Evolutionary conservation across 129 eudicot species (phyloP).

Genomic region (Chrysanthemum seticuspe): DNA sequence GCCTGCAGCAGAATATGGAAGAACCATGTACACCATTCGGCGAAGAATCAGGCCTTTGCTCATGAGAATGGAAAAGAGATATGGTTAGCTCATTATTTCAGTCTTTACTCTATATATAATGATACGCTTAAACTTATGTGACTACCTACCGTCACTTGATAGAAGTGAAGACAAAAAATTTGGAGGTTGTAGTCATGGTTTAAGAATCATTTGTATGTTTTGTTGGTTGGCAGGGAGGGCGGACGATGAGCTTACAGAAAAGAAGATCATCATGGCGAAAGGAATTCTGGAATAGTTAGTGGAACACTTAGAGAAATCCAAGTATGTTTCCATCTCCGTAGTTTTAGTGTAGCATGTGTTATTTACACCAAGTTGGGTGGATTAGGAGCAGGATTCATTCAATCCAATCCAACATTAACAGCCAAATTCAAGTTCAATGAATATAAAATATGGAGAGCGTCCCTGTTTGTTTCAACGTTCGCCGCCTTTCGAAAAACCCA

Average conservation of each 20-base stretch:
- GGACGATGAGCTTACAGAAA: conserved; percentile 62
- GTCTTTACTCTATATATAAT: not conserved
- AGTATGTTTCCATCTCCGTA: conserved; percentile 35
- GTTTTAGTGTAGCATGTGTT: not conserved
- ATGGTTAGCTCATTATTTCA: conserved; percentile 40
- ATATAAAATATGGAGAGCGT: no score
- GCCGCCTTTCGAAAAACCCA: no score
- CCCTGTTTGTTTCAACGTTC: no score
- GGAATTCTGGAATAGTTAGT: conserved; percentile 79
- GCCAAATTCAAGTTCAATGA: no score
- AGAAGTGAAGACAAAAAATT: conserved; percentile 1
- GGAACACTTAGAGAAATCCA: conserved; percentile 79
- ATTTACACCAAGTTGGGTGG: no score
- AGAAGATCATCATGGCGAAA: conserved; percentile 79
- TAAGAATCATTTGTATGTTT: not conserved
- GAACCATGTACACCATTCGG: conserved; percentile 94
- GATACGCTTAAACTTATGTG: not conserved
- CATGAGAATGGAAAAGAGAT: conserved; percentile 86
- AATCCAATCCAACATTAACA: no score
- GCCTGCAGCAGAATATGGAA: conserved; percentile 99
- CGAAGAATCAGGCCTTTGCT: conserved; percentile 81
- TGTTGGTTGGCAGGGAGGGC: conserved; percentile 52
- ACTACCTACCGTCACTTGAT: not conserved
- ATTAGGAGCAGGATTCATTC: no score
- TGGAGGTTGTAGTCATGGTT: not conserved